A percentile compares a stretch with the other conserved stretches of the same genome.
Evolutionary conservation across 768 basidiomycete genomes (phyloP).

Genomic region (Rhizopogon sp.): DNA sequence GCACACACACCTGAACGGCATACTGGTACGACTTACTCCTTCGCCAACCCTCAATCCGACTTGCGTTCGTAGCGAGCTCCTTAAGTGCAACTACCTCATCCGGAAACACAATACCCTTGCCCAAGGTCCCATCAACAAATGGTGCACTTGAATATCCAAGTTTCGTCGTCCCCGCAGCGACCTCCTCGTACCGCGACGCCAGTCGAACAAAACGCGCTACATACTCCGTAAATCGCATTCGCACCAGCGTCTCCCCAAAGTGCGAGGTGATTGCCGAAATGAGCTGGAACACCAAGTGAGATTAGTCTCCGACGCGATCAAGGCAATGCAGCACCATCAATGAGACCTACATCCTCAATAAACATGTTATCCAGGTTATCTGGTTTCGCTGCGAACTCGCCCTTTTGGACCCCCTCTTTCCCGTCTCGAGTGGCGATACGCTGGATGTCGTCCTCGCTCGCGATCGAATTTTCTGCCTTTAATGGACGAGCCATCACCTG

Average conservation of each 20-base stretch:
- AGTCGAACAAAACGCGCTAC: slow-evolving; percentile 81
- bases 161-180: slow-evolving; percentile 61
- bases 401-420: slow-evolving; percentile 50
- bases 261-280: slow-evolving; percentile 84
- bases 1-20: slow-evolving; percentile 57
- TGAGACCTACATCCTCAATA: slow-evolving; percentile 80
- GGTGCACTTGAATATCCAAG: slow-evolving; percentile 64
- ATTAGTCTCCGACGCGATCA: background rate
- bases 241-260: slow-evolving; percentile 85
- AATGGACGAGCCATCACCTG: slow-evolving; percentile 51
- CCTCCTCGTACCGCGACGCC: slow-evolving; percentile 89
- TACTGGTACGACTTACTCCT: slow-evolving; percentile 77
- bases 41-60: slow-evolving; percentile 92
- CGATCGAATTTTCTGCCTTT: slow-evolving; percentile 57
- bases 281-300: slow-evolving; percentile 46
- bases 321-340: background rate
- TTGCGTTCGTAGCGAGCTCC: slow-evolving; percentile 73
- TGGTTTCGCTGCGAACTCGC: slow-evolving; percentile 49
- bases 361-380: slow-evolving; percentile 78
- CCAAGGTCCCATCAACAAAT: slow-evolving; percentile 49
- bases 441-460: slow-evolving; percentile 69
- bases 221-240: slow-evolving; percentile 88
- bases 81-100: slow-evolving; percentile 63
- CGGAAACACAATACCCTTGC: slow-evolving; percentile 74
- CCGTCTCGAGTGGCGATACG: slow-evolving; percentile 40